Conservation (phyloP, 208 protist genomes). For the Leishmania arabica region DNA sequence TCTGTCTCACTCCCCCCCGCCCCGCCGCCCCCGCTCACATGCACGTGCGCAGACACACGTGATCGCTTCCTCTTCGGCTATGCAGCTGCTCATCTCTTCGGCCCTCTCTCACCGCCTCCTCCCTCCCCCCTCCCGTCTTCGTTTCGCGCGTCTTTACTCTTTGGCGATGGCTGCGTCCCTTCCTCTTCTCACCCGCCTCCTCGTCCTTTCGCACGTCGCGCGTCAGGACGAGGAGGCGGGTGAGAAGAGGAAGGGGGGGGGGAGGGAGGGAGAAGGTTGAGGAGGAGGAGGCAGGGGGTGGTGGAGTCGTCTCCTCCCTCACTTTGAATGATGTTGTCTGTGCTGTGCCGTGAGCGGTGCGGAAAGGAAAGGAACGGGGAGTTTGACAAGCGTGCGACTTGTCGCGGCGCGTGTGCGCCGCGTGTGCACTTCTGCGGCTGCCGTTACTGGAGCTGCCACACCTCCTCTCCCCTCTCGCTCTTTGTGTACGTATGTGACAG, state of each 20-base stretch:
- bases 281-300: not conserved
- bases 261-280: not conserved
- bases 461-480: not conserved
- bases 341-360: not conserved
- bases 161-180: not conserved
- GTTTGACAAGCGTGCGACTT: not conserved
- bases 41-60: slow-evolving; percentile 8
- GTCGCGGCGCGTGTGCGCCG: not conserved
- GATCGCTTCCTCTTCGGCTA: not conserved
- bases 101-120: not conserved
- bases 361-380: not conserved
- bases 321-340: not conserved
- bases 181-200: not conserved
- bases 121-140: not conserved
- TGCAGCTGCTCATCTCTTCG: not conserved
- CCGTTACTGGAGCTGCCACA: not conserved
- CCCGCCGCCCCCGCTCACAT: not conserved
- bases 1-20: slow-evolving; percentile 1
- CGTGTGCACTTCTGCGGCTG: not conserved
- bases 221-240: not conserved
- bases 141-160: not conserved
- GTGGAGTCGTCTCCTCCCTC: not conserved
- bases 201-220: not conserved
- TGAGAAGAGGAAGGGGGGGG: not conserved
- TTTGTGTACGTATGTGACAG: not conserved